A percentile compares a stretch with the other conserved stretches of the same genome.
Conservation (phyloP, 2,329 filamentous ascomycete species). For the Colletotrichum abscissum region DNA sequence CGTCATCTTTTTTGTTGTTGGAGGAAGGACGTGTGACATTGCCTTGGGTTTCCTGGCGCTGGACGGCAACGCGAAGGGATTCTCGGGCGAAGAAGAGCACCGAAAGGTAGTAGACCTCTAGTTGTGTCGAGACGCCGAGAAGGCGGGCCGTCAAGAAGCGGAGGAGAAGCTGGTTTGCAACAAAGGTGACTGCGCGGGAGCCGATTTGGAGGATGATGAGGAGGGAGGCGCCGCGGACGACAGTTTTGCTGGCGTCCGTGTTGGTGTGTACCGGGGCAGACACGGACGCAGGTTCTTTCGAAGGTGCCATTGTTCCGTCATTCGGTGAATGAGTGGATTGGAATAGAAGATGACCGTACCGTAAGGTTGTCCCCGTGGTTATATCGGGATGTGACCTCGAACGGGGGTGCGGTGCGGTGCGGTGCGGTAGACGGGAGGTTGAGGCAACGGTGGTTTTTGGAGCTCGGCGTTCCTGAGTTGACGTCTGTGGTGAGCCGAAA, state of each 20-base stretch:
- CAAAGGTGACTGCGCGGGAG: conserved; percentile 90
- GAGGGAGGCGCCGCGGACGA: conserved; percentile 80
- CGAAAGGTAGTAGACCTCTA: conserved; percentile 92
- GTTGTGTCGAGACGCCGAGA: conserved; percentile 86
- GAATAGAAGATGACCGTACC: background rate
- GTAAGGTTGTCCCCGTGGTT: background rate
- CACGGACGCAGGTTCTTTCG: background rate
- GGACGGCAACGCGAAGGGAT: conserved; percentile 89
- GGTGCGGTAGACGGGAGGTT: background rate
- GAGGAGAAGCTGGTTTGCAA: conserved; percentile 90
- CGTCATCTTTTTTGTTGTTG: conserved; percentile 39
- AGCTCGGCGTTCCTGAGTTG: background rate
- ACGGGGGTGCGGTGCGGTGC: background rate
- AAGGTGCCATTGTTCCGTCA: background rate
- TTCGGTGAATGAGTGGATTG: background rate
- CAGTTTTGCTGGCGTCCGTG: conserved; percentile 38
- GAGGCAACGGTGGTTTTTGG: conserved; percentile 23
- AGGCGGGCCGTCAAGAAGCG: conserved; percentile 88
- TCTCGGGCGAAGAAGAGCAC: conserved; percentile 96
- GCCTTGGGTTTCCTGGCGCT: conserved; percentile 67
- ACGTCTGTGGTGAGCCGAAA: conserved; percentile 1
- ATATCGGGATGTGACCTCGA: background rate
- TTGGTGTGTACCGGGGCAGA: background rate
- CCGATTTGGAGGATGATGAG: conserved; percentile 88
- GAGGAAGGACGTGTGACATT: conserved; percentile 28